Percentiles rank a stretch among this genome's conserved stretches.
Evolutionary conservation across 2,329 filamentous ascomycete species (phyloP).

Genomic region (Aureobasidium namibiae): DNA sequence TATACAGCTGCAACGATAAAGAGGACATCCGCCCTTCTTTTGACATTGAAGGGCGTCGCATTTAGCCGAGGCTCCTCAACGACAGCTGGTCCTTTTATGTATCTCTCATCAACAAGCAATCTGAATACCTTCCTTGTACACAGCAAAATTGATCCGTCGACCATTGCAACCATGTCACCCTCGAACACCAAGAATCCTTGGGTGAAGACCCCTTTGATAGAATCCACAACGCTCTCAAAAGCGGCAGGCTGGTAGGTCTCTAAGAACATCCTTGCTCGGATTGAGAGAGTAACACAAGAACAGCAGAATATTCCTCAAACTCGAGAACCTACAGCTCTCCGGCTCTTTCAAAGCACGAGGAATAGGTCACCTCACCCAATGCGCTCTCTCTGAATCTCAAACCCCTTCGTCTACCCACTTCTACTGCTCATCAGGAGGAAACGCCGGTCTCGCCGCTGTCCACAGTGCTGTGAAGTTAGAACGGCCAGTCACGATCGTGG

Average conservation of each 20-base stretch:
- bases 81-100: neutral
- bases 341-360: slow-evolving; percentile 73
- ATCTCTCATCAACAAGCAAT: neutral
- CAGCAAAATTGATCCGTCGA: neutral
- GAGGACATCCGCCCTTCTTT: neutral
- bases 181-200: slow-evolving; percentile 42
- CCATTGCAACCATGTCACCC: neutral
- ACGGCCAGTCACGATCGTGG: slow-evolving; percentile 64
- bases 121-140: neutral
- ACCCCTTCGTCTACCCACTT: slow-evolving; percentile 49
- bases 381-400: slow-evolving; percentile 33
- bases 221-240: slow-evolving; percentile 58
- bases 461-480: slow-evolving; percentile 58
- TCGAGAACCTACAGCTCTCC: slow-evolving; percentile 76
- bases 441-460: slow-evolving; percentile 76
- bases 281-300: neutral
- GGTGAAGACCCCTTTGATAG: slow-evolving; percentile 63
- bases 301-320: slow-evolving; percentile 73
- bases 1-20: neutral
- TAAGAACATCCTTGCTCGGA: too few species aligned
- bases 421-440: slow-evolving; percentile 74
- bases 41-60: neutral
- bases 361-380: slow-evolving; percentile 62
- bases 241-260: slow-evolving; percentile 61
- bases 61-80: slow-evolving; percentile 3